phyloP scores from a whole-genome alignment of 768 basidiomycete species.

The Lanmaoa rubissima region DNA sequence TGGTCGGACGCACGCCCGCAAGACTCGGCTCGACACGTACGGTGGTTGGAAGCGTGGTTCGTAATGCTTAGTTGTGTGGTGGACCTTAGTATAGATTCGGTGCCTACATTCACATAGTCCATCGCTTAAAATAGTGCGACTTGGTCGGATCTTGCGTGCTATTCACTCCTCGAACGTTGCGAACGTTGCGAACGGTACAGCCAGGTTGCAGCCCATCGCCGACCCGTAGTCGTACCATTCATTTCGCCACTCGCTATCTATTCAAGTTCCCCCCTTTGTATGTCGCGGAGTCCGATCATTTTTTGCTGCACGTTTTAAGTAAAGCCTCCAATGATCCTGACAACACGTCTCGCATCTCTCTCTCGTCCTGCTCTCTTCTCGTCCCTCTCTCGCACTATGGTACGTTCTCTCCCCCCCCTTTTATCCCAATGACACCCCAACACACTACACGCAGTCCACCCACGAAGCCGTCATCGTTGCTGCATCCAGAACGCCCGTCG shows the following conservation, averaged over 20 bases:
- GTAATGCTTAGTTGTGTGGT: constrained; percentile 68
- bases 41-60: constrained; percentile 76
- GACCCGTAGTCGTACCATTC: constrained; percentile 3
- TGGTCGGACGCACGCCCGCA: constrained; percentile 6
- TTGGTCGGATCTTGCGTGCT: constrained; percentile 8
- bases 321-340: constrained; percentile 34
- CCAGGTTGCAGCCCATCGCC: background rate
- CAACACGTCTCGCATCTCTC: constrained; percentile 39
- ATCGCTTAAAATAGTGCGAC: too few species aligned
- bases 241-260: background rate
- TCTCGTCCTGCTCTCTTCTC: constrained; percentile 38
- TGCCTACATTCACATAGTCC: background rate
- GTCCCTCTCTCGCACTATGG: constrained; percentile 49
- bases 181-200: background rate
- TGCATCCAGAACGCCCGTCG: constrained; percentile 91
- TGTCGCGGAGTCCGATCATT: constrained; percentile 23
- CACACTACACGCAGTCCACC: constrained; percentile 32
- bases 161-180: background rate
- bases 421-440: background rate
- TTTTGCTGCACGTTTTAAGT: constrained; percentile 12
- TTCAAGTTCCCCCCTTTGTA: constrained; percentile 2
- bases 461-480: constrained; percentile 93
- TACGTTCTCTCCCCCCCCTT: constrained; percentile 24
- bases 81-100: constrained; percentile 35
- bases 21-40: constrained; percentile 16